phyloP scores from a whole-genome alignment of 768 basidiomycete genomes.

The Tylopilus intermedius region DNA sequence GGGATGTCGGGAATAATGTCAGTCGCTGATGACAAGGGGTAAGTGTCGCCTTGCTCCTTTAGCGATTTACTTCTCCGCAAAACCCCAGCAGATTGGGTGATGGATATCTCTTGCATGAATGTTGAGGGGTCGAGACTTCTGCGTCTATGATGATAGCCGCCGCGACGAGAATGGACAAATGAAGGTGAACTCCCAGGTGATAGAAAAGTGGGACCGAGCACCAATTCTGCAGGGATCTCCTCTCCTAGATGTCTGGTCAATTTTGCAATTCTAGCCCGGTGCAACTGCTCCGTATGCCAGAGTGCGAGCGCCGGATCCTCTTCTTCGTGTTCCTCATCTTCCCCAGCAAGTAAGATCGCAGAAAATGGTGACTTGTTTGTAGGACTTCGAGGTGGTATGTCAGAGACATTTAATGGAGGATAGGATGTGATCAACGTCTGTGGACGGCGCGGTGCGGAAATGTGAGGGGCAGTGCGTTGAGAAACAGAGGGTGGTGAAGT shows the following conservation, averaged over 20 bases:
- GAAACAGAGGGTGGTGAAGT: background rate
- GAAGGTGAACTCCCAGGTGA: background rate
- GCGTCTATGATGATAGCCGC: slow-evolving; percentile 8
- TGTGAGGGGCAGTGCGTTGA: slow-evolving; percentile 1
- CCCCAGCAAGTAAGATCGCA: slow-evolving; percentile 6
- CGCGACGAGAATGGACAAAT: background rate
- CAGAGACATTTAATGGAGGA: slow-evolving; percentile 10
- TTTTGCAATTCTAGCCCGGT: slow-evolving; percentile 33
- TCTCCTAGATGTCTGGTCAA: slow-evolving; percentile 36
- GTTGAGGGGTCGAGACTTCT: slow-evolving; percentile 15
- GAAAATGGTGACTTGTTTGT: slow-evolving; percentile 12
- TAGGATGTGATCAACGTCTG: slow-evolving; percentile 4
- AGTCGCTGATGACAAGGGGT: background rate
- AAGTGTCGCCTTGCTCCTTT: slow-evolving; percentile 5
- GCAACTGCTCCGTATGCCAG: slow-evolving; percentile 21
- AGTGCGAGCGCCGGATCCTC: slow-evolving; percentile 1
- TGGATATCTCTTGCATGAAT: background rate
- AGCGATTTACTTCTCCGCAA: slow-evolving; percentile 31
- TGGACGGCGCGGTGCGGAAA: slow-evolving; percentile 2
- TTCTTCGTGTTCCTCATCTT: slow-evolving; percentile 4
- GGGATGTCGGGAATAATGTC: background rate
- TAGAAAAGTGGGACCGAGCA: slow-evolving; percentile 12
- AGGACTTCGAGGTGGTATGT: slow-evolving; percentile 11
- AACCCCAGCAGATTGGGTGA: background rate
- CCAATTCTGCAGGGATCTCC: slow-evolving; percentile 35